Conservation (phyloP, 2,329 filamentous ascomycete species). For the Apiospora aurea region DNA sequence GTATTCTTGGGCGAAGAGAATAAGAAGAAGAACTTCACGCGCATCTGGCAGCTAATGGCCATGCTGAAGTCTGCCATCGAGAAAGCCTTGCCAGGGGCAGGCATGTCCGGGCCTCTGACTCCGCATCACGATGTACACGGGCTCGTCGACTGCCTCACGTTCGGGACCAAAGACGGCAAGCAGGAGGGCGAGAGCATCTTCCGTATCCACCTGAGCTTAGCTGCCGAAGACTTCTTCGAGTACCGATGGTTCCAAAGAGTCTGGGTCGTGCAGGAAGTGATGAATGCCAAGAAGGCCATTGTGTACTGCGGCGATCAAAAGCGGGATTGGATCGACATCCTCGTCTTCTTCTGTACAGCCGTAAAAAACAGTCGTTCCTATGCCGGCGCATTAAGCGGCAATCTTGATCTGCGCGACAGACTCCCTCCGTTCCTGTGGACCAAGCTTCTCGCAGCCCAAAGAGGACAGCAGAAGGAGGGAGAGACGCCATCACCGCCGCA, state of each 20-base stretch:
- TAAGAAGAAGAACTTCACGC: conserved; percentile 19
- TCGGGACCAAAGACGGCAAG: conserved; percentile 16
- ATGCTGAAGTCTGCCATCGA: conserved; percentile 22
- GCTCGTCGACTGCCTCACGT: background rate
- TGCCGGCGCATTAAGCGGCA: background rate
- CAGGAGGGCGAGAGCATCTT: background rate
- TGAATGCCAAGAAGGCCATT: conserved; percentile 21
- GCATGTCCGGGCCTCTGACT: conserved; percentile 5
- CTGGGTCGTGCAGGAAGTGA: conserved; percentile 25
- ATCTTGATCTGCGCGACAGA: conserved; percentile 17
- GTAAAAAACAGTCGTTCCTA: conserved; percentile 23
- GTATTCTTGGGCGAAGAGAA: conserved; percentile 24
- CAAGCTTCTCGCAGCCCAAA: conserved; percentile 17
- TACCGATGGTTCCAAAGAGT: conserved; percentile 24
- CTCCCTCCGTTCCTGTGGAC: conserved; percentile 25
- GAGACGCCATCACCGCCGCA: background rate
- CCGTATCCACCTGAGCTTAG: conserved; percentile 21
- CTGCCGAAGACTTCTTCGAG: conserved; percentile 23
- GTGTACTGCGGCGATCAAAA: conserved; percentile 21
- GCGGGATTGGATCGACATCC: conserved; percentile 24
- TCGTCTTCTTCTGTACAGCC: conserved; percentile 23
- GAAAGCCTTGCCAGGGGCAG: background rate
- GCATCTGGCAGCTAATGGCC: conserved; percentile 24
- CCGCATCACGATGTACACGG: conserved; percentile 24
- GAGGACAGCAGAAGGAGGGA: background rate